Evolutionary conservation across 1,284 basidiomycete genomes (phyloP), one percentile per base, ranked within the genome.

Genomic region (Sporisorium graminicola): DNA sequence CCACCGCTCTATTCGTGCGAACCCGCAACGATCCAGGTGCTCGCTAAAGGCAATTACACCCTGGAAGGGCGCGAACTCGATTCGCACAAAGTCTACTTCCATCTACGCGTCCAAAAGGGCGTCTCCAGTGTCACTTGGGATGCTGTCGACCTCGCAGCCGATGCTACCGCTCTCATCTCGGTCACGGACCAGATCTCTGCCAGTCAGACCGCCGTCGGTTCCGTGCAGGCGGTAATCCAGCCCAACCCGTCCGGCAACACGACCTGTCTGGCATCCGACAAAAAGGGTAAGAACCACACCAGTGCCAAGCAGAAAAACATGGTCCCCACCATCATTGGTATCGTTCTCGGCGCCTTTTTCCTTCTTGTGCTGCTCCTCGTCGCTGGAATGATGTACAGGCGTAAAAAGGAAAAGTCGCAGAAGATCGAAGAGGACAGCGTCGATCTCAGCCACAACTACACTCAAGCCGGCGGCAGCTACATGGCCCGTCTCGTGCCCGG

Each of bases 401-500:
- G 74, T 13, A 71, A 54, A 20, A 68, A 68, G 47, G 68, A 71
- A 16, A 64, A 35, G 42, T 2, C 5, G 26, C 43, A 68, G 10
- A 76, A 65, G 27, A 3, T 55, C 8, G 65, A 76, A 2, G 29
- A 63, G 27, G 64, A 71, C 24, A 58, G 57, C 37, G 31, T 67
- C 22, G 65, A 67, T 29, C 42, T 59, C 26, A 60, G 26, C n/a
- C 68, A 75, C 18, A 29, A 31, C 9, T 59, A 53, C 33, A 27
- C 46, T 0, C 63, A 64, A 0, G 64, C 73, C 0, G 74, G 74
- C 2, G 65, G 65, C 5, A 54, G 52, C 20, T 76, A 76, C 49
- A 76, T 76, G 74, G 54, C 65, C 3, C 56, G 52, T 2, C 49
- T 76, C 14, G 74, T 76, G 6, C 74, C 74, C 22, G 74, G 74